Conservation (phyloP, 2,329 filamentous ascomycete species). For the Pseudocercospora vitis region DNA sequence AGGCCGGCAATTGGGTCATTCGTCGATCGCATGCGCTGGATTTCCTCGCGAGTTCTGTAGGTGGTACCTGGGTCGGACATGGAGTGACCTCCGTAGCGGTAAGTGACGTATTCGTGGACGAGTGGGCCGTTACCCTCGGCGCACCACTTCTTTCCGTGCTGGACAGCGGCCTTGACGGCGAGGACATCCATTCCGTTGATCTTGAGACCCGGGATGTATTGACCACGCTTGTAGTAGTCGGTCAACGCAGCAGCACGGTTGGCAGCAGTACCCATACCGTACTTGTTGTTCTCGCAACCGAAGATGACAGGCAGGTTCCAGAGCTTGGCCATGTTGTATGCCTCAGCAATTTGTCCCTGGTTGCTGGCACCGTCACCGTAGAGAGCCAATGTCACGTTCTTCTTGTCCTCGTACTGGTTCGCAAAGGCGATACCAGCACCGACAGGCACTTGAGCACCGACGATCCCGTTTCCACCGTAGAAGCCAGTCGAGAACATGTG, state of each 20-base stretch:
- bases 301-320: conserved; percentile 97
- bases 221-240: conserved; percentile 99
- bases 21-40: conserved; percentile 98
- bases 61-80: conserved; percentile 99
- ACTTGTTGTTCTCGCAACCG: conserved; percentile 99
- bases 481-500: conserved; percentile 99
- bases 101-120: conserved; percentile 98
- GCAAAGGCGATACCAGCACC: conserved; percentile 96
- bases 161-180: conserved; percentile 91
- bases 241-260: conserved; percentile 91
- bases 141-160: conserved; percentile 90
- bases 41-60: conserved; percentile 97
- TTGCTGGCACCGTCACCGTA: conserved; percentile 99
- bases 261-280: conserved; percentile 98
- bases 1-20: conserved; percentile 97
- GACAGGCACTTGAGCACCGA: conserved; percentile 96
- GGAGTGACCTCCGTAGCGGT: conserved; percentile 98
- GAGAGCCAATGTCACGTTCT: conserved; percentile 82
- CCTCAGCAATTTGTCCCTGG: conserved; percentile 99
- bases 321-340: conserved; percentile 99
- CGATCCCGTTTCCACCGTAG: conserved; percentile 98
- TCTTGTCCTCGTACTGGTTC: conserved; percentile 86
- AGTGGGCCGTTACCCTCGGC: conserved; percentile 82
- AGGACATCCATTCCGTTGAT: conserved; percentile 99
- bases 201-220: conserved; percentile 99